Base-by-base conservation (phyloP, 2,329 filamentous ascomycete species). In the Myriosclerotinia scirpicola region DNA sequence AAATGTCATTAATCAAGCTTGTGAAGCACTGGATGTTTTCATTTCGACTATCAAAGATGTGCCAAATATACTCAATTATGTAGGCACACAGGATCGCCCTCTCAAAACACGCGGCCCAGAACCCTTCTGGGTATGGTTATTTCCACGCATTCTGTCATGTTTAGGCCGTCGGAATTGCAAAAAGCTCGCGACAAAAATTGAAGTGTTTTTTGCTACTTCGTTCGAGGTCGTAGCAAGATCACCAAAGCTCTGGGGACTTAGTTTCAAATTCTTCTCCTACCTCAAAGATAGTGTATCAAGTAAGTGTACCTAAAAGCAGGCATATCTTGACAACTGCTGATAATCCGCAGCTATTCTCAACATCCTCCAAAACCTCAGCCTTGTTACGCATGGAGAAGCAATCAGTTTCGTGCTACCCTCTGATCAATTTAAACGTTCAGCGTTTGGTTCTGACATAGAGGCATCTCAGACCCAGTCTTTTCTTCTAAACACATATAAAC, bases 21-120 rank as follows among this genome's bases (percentile, higher is more conserved):
- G 85, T 46, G 89, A 92, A 74, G 93, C 92, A 63, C 83, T 97
- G 58, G 86, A 90, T 71, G 93, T 96, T 63, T 83, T 97, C 54
- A 84, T 85, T 67, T 84, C 90, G 62, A 91, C 90, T 3, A 84
- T 97, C 70, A 84, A 87, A 69, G 90, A 93, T 74, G 91, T 89
- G 9, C 92, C 91, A 2, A 80, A 82, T 48, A 84, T 93, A n/a
- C 80, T 94, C 38, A 78, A 83, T 26, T 81, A 80, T 67, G 77
- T 76, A 38, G 77, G 80, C 14, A 75, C 79, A 26, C 73, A 73
- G 3, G 78, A 78, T 54, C 76, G 77, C 4, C 81, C 82, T 55
- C 75, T 87, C 38, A 70, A 70, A 65, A 82, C 82, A 61, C 80
- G 85, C 52, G 84, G 87, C 20, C 78, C 78, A 50, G 87, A 88